Percentiles rank a stretch among this genome's conserved stretches.
These are phyloP conservation scores for Dendryphion nanum DNA, from an alignment of 2,329 filamentous ascomycete species.

Conservation along the genomic window DNA sequence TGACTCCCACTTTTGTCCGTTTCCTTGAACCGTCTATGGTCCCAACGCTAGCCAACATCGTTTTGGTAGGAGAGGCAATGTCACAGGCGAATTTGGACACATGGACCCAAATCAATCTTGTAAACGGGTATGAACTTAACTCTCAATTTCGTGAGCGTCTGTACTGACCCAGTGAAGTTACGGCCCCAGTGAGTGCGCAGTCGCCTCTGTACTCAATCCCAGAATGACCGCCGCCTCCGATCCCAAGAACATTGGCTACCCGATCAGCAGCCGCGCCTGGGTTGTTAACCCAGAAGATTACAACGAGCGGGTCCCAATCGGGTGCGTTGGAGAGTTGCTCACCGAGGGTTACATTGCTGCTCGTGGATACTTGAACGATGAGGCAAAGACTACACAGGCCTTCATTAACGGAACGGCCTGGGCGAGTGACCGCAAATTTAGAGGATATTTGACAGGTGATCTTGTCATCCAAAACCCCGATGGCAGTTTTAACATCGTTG, in stretches of 20 bases:
- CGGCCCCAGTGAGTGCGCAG: conserved; percentile 24
- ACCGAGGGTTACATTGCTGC: conserved; percentile 53
- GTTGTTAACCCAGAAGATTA: conserved; percentile 36
- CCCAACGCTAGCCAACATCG: conserved; percentile 40
- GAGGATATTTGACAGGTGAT: conserved; percentile 23
- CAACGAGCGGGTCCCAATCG: conserved; percentile 20
- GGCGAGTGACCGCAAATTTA: conserved; percentile 8
- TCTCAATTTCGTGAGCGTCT: background rate
- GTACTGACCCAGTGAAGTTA: conserved; percentile 16
- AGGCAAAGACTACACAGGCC: conserved; percentile 17
- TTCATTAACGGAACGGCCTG: conserved; percentile 21
- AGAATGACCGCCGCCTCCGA: conserved; percentile 10
- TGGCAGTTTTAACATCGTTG: conserved; percentile 19
- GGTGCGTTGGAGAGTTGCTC: conserved; percentile 50
- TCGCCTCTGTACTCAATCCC: conserved; percentile 10
- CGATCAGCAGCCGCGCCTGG: conserved; percentile 28
- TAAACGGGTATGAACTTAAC: conserved; percentile 23
- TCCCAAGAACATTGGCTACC: conserved; percentile 22
- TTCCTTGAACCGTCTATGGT: conserved; percentile 28
- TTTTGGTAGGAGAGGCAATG: conserved; percentile 32
- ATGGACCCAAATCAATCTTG: conserved; percentile 18
- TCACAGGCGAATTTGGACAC: conserved; percentile 20
- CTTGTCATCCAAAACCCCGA: conserved; percentile 20
- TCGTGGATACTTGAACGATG: conserved; percentile 22
- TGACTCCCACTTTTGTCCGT: conserved; percentile 29